These are phyloP conservation scores for Calophaca sinica DNA, from an alignment of 306 rosid genomes.

Conservation along the genomic window DNA sequence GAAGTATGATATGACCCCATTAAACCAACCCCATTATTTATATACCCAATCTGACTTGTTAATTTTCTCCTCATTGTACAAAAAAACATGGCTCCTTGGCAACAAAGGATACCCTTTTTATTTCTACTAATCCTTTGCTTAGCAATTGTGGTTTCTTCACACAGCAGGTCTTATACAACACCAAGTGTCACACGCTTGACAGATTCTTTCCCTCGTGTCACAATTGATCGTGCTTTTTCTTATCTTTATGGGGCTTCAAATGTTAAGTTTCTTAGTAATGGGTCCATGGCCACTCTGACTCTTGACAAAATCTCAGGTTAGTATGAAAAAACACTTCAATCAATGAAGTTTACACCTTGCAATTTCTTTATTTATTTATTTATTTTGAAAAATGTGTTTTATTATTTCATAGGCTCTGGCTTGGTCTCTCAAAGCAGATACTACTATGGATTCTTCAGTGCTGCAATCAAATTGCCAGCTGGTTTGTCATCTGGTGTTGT, in stretches of 20 bases:
- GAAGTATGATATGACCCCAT: constrained; percentile 38
- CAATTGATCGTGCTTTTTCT: constrained; percentile 59
- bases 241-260: constrained; percentile 70
- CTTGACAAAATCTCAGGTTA: constrained; percentile 82
- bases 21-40: constrained; percentile 52
- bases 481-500: constrained; percentile 94
- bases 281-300: constrained; percentile 80
- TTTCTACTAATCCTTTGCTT: constrained; percentile 54
- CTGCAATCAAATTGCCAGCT: constrained; percentile 88
- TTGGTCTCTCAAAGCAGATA: constrained; percentile 63
- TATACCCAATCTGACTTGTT: constrained; percentile 38
- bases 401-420: constrained; percentile 71
- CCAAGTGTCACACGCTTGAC: constrained; percentile 79
- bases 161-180: constrained; percentile 54
- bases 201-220: constrained; percentile 67
- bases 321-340: not conserved
- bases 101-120: constrained; percentile 45
- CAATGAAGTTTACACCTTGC: not conserved
- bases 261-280: constrained; percentile 67
- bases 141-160: constrained; percentile 58
- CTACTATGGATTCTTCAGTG: constrained; percentile 94
- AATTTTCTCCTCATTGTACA: constrained; percentile 23
- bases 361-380: not conserved
- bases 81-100: constrained; percentile 61
- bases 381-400: constrained; percentile 6